Base-by-base conservation (phyloP, 305 asterid genomes). In the Plantago rigida region DNA sequence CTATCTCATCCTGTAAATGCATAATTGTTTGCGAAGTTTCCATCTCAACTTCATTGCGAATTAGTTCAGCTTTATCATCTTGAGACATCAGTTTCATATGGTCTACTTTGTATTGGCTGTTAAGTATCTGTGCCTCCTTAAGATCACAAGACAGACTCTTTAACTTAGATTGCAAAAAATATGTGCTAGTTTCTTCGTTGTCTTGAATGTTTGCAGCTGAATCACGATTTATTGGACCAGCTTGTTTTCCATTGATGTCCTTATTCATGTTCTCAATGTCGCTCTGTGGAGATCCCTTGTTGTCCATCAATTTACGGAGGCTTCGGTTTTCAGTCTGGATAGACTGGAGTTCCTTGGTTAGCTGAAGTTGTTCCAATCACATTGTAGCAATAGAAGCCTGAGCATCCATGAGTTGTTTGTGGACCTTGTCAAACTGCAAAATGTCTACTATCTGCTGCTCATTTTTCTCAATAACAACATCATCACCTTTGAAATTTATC, bases 1-100 rank as follows among this genome's bases (percentile, higher is more conserved):
- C 82, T 59, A 82, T 69, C 71, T 88, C 96, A 64, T 84, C 91
- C 73, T 81, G 96, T 74, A 84, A 75, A 62, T 79, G 77, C 47
- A 82, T 75, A 59, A 84, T 82, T 59, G 89, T 76, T 69, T 72
- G 75, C 59, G 87, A 65, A 48, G 94, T 80, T 78, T 84, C 95
- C 79, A 71, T 66, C 78, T 84, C 94, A 13, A 82, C 87, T 75
- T 82, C 94, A 71, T 62, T 56, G 29, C 71, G 77, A 57, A 84
- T 78, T 17, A 78, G 51, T 64, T 86, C 88, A 73, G 69, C 68
- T 65, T 84, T 85, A 62, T 71, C 77, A 69, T 78, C 76, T 46
- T 64, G 69, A 60, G 81, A 62, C 62, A 75, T 61, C 47, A 56
- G 71, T 13, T 70, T 65, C 34, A 78, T 79, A 56, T 72, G 75